phyloP scores from a whole-genome alignment of 495 filamentous ascomycete species.

The Aspergillus campestris region DNA sequence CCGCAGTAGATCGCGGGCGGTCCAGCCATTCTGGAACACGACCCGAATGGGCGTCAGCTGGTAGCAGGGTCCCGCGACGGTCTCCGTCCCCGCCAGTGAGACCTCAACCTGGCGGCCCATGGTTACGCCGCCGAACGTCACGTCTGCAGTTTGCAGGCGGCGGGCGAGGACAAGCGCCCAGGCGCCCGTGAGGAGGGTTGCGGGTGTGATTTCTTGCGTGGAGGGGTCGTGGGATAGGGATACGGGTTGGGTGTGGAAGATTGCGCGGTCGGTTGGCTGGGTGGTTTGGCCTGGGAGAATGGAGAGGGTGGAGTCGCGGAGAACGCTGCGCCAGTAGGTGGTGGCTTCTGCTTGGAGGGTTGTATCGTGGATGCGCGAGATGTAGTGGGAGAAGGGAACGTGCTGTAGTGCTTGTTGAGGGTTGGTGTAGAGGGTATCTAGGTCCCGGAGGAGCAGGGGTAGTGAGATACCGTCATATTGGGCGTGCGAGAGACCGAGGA shows the following conservation, averaged over 20 bases:
- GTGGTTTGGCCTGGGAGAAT: slow-evolving; percentile 26
- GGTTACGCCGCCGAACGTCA: slow-evolving; percentile 54
- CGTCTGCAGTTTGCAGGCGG: slow-evolving; percentile 36
- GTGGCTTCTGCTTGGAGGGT: slow-evolving; percentile 12
- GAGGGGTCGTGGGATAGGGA: slow-evolving; percentile 29
- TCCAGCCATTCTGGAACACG: slow-evolving; percentile 15
- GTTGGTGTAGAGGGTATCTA: slow-evolving; percentile 36
- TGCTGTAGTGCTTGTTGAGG: slow-evolving; percentile 13
- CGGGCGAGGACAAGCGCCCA: slow-evolving; percentile 55
- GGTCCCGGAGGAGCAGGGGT: slow-evolving; percentile 44
- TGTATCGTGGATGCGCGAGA: slow-evolving; percentile 17
- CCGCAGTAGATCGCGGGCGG: slow-evolving; percentile 14
- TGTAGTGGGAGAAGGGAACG: slow-evolving; percentile 47
- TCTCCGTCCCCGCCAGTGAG: slow-evolving; percentile 13
- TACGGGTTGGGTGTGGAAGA: slow-evolving; percentile 30
- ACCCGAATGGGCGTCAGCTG: slow-evolving; percentile 18
- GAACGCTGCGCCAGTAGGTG: slow-evolving; percentile 44
- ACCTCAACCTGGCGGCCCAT: slow-evolving; percentile 39
- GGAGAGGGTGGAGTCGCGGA: slow-evolving; percentile 43
- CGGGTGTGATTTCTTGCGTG: slow-evolving; percentile 43
- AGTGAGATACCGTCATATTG: slow-evolving; percentile 63
- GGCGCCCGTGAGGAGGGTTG: slow-evolving; percentile 49
- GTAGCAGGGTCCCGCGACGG: slow-evolving; percentile 22
- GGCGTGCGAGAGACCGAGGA: slow-evolving; percentile 55
- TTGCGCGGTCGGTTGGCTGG: slow-evolving; percentile 28